Evolutionary conservation across 495 filamentous ascomycete species (phyloP), one percentile per base, ranked within the genome.

Genomic region (Penicillium nucicola): DNA sequence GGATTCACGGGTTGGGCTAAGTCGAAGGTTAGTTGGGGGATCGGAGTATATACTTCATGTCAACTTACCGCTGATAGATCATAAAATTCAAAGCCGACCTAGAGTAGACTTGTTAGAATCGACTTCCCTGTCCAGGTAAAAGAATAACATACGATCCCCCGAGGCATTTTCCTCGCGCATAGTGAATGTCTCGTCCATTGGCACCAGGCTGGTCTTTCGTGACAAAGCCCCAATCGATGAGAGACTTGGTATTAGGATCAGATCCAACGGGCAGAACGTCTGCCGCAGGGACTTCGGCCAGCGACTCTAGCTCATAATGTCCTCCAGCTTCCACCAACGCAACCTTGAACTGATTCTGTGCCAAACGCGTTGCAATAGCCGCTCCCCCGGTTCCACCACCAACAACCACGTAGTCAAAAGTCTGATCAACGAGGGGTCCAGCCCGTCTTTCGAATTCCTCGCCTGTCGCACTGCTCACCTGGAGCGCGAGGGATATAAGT

Each of bases 281-380:
- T 65, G 43, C 77, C 58, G 57, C 72, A 64, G 57, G 64, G 10
- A 64, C 41, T 5, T 35, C 53, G 2, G 56, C 58, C 10, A 69
- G 11, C 4, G 64, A 67, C 28, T 74, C 68, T 5, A 68, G 34
- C 55, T 85, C 74, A 46, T 84, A 84, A 45, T 75, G 68, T 0
- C 70, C 72, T 9, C 83, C 82, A 3, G 82, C 81, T 63, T 86
- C 83, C 12, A 86, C 61, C 5, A 85, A 61, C 1, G 74, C 77
- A 3, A 80, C 74, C 5, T 36, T 61, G 35, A 64, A 59, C 0
- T 58, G 50, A 23, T 66, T 48, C 45, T 71, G 56, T 2, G 72
- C 71, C 3, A 84, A 62, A 10, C 82, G 66, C 1, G 67, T 67
- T 4, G 79, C 81, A 2, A 84, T 52, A 1, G 69, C 59, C 6